Percentiles rank a stretch among this genome's conserved stretches.
These are phyloP conservation scores for Tricholoma saponaceum DNA, from an alignment of 768 basidiomycete genomes.

Conservation along the genomic window DNA sequence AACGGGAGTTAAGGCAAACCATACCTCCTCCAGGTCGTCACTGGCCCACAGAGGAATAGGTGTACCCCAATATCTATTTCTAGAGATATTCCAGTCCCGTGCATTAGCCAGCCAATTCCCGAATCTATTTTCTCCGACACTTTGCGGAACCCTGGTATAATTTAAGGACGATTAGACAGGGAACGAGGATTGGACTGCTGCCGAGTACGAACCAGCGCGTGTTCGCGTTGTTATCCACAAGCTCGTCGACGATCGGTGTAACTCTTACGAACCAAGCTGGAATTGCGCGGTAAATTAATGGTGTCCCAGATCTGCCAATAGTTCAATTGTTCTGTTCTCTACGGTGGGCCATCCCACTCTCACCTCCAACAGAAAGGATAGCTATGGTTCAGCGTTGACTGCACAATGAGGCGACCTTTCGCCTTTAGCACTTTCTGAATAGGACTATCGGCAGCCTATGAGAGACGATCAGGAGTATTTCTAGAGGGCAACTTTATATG, in stretches of 20 bases:
- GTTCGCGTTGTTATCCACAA: constrained; percentile 85
- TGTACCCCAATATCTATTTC: constrained; percentile 99
- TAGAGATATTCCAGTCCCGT: constrained; percentile 99
- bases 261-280: constrained; percentile 96
- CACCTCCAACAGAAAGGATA: constrained; percentile 99
- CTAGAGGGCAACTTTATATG: constrained; percentile 9
- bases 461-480: neutral
- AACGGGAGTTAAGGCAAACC: constrained; percentile 2
- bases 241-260: constrained; percentile 75
- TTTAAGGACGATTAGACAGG: neutral
- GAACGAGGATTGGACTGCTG: neutral
- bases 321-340: neutral
- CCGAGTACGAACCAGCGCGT: constrained; percentile 70
- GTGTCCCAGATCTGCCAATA: constrained; percentile 76
- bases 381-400: constrained; percentile 81
- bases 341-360: neutral
- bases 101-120: constrained; percentile 98
- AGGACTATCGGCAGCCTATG: constrained; percentile 85
- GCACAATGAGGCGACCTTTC: constrained; percentile 83
- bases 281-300: constrained; percentile 93
- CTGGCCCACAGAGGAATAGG: constrained; percentile 96
- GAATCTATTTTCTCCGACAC: constrained; percentile 87
- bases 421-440: constrained; percentile 90
- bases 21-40: constrained; percentile 87
- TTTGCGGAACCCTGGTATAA: constrained; percentile 79